phyloP scores from a whole-genome alignment of 352 stramenopile genomes.

The Salisapilia sapeloensis region DNA sequence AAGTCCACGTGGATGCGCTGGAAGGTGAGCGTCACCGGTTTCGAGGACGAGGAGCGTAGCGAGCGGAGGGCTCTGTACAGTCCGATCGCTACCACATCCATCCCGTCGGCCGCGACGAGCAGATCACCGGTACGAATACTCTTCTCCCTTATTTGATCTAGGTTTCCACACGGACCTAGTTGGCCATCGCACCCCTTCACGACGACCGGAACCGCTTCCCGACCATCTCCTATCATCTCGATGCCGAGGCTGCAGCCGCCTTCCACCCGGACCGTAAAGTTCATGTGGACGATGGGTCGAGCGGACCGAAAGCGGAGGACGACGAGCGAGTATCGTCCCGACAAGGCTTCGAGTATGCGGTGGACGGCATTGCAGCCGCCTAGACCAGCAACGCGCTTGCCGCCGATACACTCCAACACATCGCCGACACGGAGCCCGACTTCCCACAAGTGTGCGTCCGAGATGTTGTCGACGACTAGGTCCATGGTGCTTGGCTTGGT shows the following conservation, averaged over 20 bases:
- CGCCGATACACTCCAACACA: slow-evolving; percentile 26
- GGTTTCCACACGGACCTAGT: slow-evolving; percentile 2
- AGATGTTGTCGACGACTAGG: slow-evolving; percentile 7
- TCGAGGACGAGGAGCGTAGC: slow-evolving; percentile 10
- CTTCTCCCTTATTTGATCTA: too few relatives aligned
- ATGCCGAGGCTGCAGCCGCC: too few relatives aligned
- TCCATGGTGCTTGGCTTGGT: too few relatives aligned
- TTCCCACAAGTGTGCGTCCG: slow-evolving; percentile 16
- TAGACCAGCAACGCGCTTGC: slow-evolving; percentile 13
- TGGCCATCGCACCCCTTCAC: too few relatives aligned
- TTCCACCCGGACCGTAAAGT: slow-evolving; percentile 18
- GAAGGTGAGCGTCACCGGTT: slow-evolving; percentile 30
- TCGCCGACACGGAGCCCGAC: slow-evolving; percentile 32
- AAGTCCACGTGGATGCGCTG: too few relatives aligned
- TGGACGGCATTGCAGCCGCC: too few relatives aligned
- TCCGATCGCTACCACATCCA: slow-evolving; percentile 22
- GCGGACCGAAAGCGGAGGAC: slow-evolving; percentile 31
- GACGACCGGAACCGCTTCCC: slow-evolving; percentile 26
- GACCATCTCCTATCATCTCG: slow-evolving; percentile 21
- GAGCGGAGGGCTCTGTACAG: slow-evolving; percentile 17
- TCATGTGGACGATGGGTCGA: slow-evolving; percentile 11
- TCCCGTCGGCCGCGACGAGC: slow-evolving; percentile 33
- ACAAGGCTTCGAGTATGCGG: too few relatives aligned
- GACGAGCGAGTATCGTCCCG: slow-evolving; percentile 5
- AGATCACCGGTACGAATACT: slow-evolving; percentile 22